A percentile compares a stretch with the other conserved stretches of the same genome.
Conservation (phyloP, 495 filamentous ascomycete genomes). For the Lasiosphaeria ovina region DNA sequence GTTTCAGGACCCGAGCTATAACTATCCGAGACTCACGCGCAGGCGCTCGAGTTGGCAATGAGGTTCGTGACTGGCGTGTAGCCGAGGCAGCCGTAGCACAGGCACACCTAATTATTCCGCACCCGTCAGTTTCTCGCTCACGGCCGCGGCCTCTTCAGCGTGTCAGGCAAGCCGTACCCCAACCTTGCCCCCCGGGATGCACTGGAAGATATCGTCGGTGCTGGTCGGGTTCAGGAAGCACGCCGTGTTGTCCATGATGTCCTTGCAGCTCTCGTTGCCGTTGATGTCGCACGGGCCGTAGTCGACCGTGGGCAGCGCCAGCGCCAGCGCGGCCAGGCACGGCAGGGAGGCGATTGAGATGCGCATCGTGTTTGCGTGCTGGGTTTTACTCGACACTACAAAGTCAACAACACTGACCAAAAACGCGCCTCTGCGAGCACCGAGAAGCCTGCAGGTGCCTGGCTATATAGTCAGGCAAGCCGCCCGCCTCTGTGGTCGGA, state of each 20-base stretch:
- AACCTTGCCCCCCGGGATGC: conserved; percentile 17
- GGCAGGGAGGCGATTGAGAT: not conserved
- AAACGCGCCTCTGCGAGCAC: not conserved
- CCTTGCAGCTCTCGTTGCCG: conserved; percentile 21
- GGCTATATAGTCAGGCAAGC: not conserved
- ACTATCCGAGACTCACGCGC: conserved; percentile 15
- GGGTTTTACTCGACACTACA: not conserved
- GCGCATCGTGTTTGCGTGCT: conserved; percentile 1
- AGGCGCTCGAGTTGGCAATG: conserved; percentile 20
- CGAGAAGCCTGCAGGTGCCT: not conserved
- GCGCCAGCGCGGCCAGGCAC: conserved; percentile 4
- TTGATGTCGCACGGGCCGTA: conserved; percentile 27
- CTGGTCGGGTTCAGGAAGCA: conserved; percentile 22
- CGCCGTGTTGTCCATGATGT: conserved; percentile 31
- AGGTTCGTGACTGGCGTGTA: conserved; percentile 17
- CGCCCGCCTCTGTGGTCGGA: not conserved
- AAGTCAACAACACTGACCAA: not conserved
- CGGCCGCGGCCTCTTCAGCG: not conserved
- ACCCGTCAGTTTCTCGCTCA: not conserved
- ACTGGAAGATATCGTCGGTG: conserved; percentile 20
- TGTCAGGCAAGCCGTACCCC: conserved; percentile 8
- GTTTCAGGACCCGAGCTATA: too few species aligned
- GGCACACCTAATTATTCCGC: conserved; percentile 18
- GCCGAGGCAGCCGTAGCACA: conserved; percentile 23
- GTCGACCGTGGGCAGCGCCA: conserved; percentile 12